Evolutionary conservation across 2,329 filamentous ascomycete species (phyloP).

Genomic region (Plectosphaerella cucumerina): DNA sequence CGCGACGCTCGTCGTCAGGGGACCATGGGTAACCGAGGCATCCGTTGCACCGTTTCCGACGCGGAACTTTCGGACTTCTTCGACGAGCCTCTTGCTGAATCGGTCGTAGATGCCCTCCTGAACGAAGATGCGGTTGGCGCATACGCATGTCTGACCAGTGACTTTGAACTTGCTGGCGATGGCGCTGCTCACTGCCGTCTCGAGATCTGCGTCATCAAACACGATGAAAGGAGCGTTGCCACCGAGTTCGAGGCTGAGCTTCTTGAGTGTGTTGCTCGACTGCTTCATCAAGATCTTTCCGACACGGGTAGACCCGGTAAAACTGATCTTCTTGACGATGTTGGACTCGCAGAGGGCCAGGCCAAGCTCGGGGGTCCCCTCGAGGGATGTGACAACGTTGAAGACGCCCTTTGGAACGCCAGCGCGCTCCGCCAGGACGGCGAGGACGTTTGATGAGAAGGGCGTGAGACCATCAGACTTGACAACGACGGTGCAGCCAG

Average conservation of each 20-base stretch:
- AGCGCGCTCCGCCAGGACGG: slow-evolving; percentile 61
- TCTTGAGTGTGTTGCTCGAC: slow-evolving; percentile 61
- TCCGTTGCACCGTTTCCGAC: slow-evolving; percentile 45
- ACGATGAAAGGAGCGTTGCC: slow-evolving; percentile 63
- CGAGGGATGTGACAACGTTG: slow-evolving; percentile 68
- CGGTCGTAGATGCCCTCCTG: slow-evolving; percentile 44
- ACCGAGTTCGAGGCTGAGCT: slow-evolving; percentile 62
- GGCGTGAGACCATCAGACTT: slow-evolving; percentile 21
- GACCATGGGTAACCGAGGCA: slow-evolving; percentile 56
- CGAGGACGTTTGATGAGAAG: slow-evolving; percentile 40
- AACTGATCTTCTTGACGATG: slow-evolving; percentile 68
- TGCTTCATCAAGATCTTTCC: slow-evolving; percentile 62
- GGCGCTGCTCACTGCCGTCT: slow-evolving; percentile 51
- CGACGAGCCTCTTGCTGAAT: slow-evolving; percentile 50
- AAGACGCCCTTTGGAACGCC: slow-evolving; percentile 73
- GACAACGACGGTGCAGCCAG: slow-evolving; percentile 67
- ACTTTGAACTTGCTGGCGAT: slow-evolving; percentile 52
- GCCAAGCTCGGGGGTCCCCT: slow-evolving; percentile 52
- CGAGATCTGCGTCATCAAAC: slow-evolving; percentile 62
- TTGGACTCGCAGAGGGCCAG: slow-evolving; percentile 61
- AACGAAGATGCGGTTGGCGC: slow-evolving; percentile 55
- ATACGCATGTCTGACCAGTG: slow-evolving; percentile 57
- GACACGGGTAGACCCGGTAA: slow-evolving; percentile 70
- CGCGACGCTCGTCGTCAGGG: slow-evolving; percentile 59
- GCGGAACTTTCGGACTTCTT: slow-evolving; percentile 62